Conservation (phyloP, 257 asterid genomes). For the Capsicum rhomboideum region DNA sequence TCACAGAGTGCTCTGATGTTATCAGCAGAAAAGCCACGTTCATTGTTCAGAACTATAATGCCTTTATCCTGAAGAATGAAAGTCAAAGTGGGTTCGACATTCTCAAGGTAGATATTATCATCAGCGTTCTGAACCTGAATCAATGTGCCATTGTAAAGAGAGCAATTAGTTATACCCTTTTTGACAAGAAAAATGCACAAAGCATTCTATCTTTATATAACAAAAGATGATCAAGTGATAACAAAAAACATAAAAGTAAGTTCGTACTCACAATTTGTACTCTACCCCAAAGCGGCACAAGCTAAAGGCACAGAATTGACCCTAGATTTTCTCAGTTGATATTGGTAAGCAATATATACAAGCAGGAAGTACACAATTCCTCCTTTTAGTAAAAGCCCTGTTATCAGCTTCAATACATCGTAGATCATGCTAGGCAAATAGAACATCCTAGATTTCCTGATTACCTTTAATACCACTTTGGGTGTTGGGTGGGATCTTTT, state of each 20-base stretch:
- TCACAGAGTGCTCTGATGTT: slow-evolving; percentile 94
- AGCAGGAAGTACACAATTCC: background rate
- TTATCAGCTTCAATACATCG: background rate
- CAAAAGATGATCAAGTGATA: background rate
- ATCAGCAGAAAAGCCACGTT: slow-evolving; percentile 66
- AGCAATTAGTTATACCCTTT: background rate
- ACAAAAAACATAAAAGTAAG: no score
- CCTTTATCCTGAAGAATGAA: slow-evolving; percentile 78
- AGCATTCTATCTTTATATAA: background rate
- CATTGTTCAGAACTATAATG: slow-evolving; percentile 73
- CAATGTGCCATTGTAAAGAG: background rate
- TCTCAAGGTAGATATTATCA: slow-evolving; percentile 63
- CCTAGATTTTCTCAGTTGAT: background rate
- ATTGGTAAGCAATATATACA: background rate
- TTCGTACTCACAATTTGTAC: background rate
- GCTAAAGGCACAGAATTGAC: background rate
- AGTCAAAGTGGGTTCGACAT: slow-evolving; percentile 82
- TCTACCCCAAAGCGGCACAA: background rate
- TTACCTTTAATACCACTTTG: background rate
- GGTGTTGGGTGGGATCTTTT: background rate
- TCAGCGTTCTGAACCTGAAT: slow-evolving; percentile 95
- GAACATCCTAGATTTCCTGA: background rate
- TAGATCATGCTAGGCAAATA: background rate
- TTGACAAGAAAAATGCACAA: background rate
- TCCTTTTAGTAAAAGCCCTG: background rate